Evolutionary conservation across 2,329 filamentous ascomycete genomes (phyloP).

Genomic region (Microsporum audouinii): DNA sequence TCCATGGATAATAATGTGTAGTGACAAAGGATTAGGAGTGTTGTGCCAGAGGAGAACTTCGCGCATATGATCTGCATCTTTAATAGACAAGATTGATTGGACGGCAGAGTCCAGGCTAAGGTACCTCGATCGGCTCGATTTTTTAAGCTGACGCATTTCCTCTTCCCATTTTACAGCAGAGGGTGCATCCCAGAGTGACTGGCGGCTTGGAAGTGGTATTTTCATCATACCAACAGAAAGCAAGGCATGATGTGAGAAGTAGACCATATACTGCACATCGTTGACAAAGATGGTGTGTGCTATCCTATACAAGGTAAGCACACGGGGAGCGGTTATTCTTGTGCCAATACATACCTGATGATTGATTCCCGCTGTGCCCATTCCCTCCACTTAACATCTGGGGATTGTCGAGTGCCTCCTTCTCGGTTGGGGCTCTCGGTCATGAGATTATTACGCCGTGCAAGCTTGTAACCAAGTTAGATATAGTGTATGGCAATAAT

Average conservation of each 20-base stretch:
- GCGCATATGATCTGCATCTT: conserved; percentile 13
- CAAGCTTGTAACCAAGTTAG: conserved; percentile 8
- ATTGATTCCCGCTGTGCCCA: conserved; percentile 17
- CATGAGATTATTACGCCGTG: conserved; percentile 16
- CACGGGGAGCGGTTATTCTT: background rate
- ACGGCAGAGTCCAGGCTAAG: conserved; percentile 14
- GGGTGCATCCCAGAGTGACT: conserved; percentile 16
- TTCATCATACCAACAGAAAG: conserved; percentile 18
- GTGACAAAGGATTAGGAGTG: conserved; percentile 13
- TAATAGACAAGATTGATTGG: conserved; percentile 16
- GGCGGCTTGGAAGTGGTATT: conserved; percentile 16
- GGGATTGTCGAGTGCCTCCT: conserved; percentile 12
- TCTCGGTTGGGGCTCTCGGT: conserved; percentile 12
- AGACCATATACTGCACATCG: conserved; percentile 17
- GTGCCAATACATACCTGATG: conserved; percentile 12
- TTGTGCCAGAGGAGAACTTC: conserved; percentile 13
- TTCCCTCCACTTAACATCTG: conserved; percentile 17
- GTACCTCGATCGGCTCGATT: conserved; percentile 12
- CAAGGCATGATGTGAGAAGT: conserved; percentile 16
- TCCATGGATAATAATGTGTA: conserved; percentile 17
- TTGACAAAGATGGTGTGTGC: conserved; percentile 17
- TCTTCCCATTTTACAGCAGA: conserved; percentile 15
- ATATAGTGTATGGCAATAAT: background rate
- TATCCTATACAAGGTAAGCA: conserved; percentile 10
- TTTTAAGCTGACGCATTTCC: conserved; percentile 13